These are phyloP conservation scores for Flaveria floridana DNA, from an alignment of 140 eudicot genomes.

Conservation along the genomic window DNA sequence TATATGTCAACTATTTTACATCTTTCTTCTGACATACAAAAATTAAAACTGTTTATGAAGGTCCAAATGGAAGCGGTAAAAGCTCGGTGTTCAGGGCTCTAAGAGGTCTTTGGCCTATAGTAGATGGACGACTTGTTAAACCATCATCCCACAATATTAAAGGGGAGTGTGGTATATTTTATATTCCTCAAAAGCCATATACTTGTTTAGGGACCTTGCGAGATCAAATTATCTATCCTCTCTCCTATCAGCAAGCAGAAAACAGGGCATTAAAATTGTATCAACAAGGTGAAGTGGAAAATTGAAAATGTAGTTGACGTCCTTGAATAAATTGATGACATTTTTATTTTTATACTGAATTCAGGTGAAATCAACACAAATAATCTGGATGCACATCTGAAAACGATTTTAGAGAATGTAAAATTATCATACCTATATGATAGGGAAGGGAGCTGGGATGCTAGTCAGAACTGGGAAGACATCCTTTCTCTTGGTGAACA, in stretches of 20 bases:
- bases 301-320: not conserved
- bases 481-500: constrained; percentile 96
- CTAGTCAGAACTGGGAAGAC: constrained; percentile 94
- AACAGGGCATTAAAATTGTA: constrained; percentile 36
- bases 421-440: constrained; percentile 75
- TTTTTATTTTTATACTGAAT: constrained; percentile 3
- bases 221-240: constrained; percentile 96
- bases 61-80: constrained; percentile 98
- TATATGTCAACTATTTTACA: not conserved
- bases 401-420: constrained; percentile 71
- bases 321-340: not conserved
- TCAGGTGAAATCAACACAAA: constrained; percentile 48
- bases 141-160: constrained; percentile 51
- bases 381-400: constrained; percentile 67
- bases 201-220: constrained; percentile 93
- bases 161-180: constrained; percentile 61
- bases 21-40: not conserved
- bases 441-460: constrained; percentile 92
- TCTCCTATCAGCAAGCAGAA: constrained; percentile 80
- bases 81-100: constrained; percentile 93
- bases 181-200: constrained; percentile 87
- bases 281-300: constrained; percentile 40
- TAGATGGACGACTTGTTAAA: constrained; percentile 63
- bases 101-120: constrained; percentile 92
- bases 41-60: constrained; percentile 43